Percentiles rank a stretch among this genome's conserved stretches.
Conservation (phyloP, 257 asterid genomes). For the Solanum rostratum region DNA sequence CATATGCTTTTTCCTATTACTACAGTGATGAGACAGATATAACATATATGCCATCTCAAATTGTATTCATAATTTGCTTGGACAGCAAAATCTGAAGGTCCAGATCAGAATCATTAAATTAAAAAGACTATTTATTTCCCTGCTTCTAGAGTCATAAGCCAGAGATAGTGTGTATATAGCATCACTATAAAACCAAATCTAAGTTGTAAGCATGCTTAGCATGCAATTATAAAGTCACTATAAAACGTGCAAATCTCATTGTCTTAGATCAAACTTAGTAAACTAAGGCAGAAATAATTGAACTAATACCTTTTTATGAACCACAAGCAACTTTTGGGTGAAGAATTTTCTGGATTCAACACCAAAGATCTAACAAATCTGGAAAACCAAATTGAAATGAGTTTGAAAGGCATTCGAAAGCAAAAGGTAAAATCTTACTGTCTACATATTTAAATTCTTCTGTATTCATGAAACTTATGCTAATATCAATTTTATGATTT, state of each 20-base stretch:
- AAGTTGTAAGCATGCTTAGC: not conserved
- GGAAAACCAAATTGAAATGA: conserved; percentile 45
- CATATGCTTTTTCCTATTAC: no score
- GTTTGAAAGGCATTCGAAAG: conserved; percentile 36
- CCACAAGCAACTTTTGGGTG: conserved; percentile 58
- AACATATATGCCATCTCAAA: no score
- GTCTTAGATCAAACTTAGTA: not conserved
- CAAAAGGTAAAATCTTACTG: conserved; percentile 27
- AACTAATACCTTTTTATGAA: not conserved
- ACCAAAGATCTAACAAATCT: conserved; percentile 50
- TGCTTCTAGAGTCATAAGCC: no score
- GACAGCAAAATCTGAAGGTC: no score
- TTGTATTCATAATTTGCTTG: no score
- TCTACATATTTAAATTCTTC: not conserved
- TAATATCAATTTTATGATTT: not conserved
- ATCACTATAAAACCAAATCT: no score
- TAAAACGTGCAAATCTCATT: not conserved
- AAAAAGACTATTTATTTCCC: no score
- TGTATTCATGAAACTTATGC: not conserved
- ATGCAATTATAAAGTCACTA: not conserved
- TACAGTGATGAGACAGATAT: no score
- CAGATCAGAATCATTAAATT: no score
- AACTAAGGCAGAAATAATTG: not conserved
- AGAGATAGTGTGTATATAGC: no score
- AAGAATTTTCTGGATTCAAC: conserved; percentile 51